These are phyloP conservation scores for Chaetomiaceae sp. DNA, from an alignment of 2,329 filamentous ascomycete species.

Conservation along the genomic window DNA sequence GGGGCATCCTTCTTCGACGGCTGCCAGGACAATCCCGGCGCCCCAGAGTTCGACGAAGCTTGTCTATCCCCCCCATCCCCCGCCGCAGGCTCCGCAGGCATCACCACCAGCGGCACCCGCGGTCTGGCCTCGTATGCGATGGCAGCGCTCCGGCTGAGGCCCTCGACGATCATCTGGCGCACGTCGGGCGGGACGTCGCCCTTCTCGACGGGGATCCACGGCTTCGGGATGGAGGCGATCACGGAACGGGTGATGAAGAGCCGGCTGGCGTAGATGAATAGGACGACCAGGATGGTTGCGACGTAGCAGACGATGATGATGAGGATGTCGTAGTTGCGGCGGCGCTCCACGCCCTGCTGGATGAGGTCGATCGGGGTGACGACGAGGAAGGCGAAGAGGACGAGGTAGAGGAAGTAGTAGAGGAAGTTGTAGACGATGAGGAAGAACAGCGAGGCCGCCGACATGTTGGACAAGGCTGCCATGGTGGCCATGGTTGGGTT, in stretches of 20 bases:
- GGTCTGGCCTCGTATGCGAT: constrained; percentile 76
- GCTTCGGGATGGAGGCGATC: constrained; percentile 77
- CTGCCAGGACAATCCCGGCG: constrained; percentile 4
- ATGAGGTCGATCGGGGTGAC: constrained; percentile 78
- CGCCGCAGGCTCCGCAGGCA: constrained; percentile 1
- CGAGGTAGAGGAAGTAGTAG: constrained; percentile 70
- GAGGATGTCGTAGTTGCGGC: constrained; percentile 74
- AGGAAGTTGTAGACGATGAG: constrained; percentile 75
- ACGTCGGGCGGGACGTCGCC: constrained; percentile 74
- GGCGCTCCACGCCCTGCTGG: constrained; percentile 64
- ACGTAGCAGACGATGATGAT: constrained; percentile 73
- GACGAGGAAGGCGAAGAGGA: constrained; percentile 69
- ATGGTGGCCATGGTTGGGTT: not conserved
- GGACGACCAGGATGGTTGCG: constrained; percentile 62
- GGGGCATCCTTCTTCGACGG: constrained; percentile 19
- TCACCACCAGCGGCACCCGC: constrained; percentile 40
- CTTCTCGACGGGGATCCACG: constrained; percentile 80
- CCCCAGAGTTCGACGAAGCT: not conserved
- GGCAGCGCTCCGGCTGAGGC: constrained; percentile 70
- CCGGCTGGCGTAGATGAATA: constrained; percentile 75
- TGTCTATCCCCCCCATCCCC: constrained; percentile 4
- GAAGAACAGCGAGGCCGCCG: constrained; percentile 54
- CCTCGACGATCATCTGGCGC: constrained; percentile 66
- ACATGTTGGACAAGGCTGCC: constrained; percentile 31
- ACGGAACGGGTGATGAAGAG: constrained; percentile 80